phyloP scores from a whole-genome alignment of 2,329 filamentous ascomycete genomes.

The Diatrype stigma region DNA sequence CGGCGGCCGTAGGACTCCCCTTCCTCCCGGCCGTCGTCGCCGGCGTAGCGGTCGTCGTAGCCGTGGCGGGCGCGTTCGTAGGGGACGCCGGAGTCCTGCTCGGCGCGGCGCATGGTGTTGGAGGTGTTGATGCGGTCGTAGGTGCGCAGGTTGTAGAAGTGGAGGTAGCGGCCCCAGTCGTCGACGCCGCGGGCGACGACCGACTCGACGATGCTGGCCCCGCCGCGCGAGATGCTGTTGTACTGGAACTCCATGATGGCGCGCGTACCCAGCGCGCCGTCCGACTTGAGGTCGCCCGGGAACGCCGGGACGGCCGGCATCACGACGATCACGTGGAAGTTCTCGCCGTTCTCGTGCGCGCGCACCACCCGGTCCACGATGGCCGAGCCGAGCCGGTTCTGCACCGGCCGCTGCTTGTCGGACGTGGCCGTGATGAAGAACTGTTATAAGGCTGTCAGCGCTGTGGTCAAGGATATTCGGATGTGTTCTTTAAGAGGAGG shows the following conservation, averaged over 20 bases:
- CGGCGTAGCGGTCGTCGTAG: constrained; percentile 57
- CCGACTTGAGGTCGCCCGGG: constrained; percentile 70
- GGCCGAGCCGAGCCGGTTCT: constrained; percentile 73
- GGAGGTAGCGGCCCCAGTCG: constrained; percentile 68
- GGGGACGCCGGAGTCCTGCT: constrained; percentile 59
- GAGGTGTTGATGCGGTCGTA: constrained; percentile 79
- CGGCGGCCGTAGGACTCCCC: constrained; percentile 30
- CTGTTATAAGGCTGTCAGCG: too few species aligned
- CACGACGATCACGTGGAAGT: constrained; percentile 70
- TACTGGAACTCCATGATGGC: constrained; percentile 91
- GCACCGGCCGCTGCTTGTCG: constrained; percentile 65
- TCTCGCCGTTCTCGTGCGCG: constrained; percentile 60
- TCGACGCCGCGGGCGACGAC: constrained; percentile 60
- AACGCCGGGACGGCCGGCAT: constrained; percentile 82
- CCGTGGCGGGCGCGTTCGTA: constrained; percentile 65
- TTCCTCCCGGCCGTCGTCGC: constrained; percentile 15
- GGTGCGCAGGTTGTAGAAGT: constrained; percentile 80
- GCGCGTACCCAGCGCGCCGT: constrained; percentile 70
- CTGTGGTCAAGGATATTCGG: too few species aligned
- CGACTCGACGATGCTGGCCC: constrained; percentile 71
- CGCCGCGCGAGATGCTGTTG: constrained; percentile 71
- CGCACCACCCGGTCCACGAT: constrained; percentile 74
- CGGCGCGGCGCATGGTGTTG: constrained; percentile 54
- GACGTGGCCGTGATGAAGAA: constrained; percentile 84
- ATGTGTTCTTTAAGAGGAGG: not conserved